These are phyloP conservation scores for Asterochloris sp. DNA, from an alignment of 139 green algal genomes.

Conservation along the genomic window DNA sequence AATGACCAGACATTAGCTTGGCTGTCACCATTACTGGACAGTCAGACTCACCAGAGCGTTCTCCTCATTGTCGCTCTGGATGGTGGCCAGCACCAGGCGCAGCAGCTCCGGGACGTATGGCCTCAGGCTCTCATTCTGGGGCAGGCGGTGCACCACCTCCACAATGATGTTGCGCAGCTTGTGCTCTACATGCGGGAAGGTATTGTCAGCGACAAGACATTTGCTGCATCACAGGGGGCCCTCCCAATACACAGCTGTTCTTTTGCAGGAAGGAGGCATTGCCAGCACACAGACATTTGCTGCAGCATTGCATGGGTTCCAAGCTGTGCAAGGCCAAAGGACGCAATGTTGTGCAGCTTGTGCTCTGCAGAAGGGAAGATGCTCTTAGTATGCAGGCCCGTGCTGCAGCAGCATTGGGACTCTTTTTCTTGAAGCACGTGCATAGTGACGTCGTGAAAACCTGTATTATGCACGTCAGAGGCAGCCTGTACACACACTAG, in stretches of 20 bases:
- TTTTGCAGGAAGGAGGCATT: background rate
- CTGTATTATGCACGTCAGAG: too few relatives aligned
- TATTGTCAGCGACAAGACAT: background rate
- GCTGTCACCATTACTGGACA: too few relatives aligned
- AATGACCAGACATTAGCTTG: too few relatives aligned
- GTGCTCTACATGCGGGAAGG: background rate
- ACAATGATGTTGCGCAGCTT: background rate
- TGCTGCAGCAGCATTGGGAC: too few relatives aligned
- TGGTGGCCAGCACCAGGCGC: constrained; percentile 54
- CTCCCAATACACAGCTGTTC: background rate
- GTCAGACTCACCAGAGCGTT: constrained; percentile 77
- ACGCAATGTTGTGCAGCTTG: too few relatives aligned
- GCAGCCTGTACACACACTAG: too few relatives aligned
- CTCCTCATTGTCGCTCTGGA: constrained; percentile 85
- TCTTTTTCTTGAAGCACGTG: too few relatives aligned
- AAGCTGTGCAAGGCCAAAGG: background rate
- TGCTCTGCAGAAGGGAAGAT: too few relatives aligned
- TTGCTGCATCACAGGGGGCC: background rate
- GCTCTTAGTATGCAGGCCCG: too few relatives aligned
- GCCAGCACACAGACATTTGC: background rate
- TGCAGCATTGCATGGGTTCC: background rate
- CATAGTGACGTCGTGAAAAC: too few relatives aligned
- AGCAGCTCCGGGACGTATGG: constrained; percentile 60
- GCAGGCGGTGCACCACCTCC: constrained; percentile 76
- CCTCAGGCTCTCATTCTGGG: constrained; percentile 56